Evolutionary conservation across 805 yeast species (phyloP), one percentile per base, ranked within the genome.

Genomic region (Groenewaldozyma tartarivorans): DNA sequence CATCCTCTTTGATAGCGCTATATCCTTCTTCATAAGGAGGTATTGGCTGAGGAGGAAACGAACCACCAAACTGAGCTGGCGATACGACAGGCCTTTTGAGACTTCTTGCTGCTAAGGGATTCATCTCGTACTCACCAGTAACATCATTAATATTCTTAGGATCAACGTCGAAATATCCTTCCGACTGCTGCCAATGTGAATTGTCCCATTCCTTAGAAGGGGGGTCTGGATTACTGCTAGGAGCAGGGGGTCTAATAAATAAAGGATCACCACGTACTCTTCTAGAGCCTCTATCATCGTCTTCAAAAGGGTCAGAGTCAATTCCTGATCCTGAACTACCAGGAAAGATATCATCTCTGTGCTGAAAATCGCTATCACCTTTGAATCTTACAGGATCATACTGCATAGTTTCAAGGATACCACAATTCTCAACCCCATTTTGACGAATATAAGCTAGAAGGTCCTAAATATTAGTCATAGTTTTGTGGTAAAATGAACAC

Each of bases 351-450:
- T 47, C 43, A 40, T 49, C 51, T 11, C 47, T 40, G 36, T 49
- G 48, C 33, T 49, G 51, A 17, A 44, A 37, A 5, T 37, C 36
- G 15, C 36, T 35, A 26, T 48, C 50, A 5, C 50, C 51, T 15
- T 36, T 45, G 37, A 48, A 48, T 21, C 51, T 36, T 33, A 42
- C 41, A 13, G 45, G 35, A 18, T 44, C 48, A n/a, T 40, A 31
- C 17, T 29, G 18, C 19, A 26, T 11, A 13, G 20, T 24, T 15
- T 29, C 26, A 15, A 39, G 22, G 20, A 39, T 33, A 19, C 34
- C 24, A 41, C 44, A 46, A 4, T 36, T 21, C 13, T 39, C 42
- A 31, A 32, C 34, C 20, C 42, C 35, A 24, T 33, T 33, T 5
- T 41, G 34, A 9, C 39, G 42, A 9, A 42, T 29, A 33, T 39